Percentiles rank a stretch among this genome's conserved stretches.
Evolutionary conservation across 2,329 filamentous ascomycete species (phyloP).

Genomic region (Colletotrichum viniferum): DNA sequence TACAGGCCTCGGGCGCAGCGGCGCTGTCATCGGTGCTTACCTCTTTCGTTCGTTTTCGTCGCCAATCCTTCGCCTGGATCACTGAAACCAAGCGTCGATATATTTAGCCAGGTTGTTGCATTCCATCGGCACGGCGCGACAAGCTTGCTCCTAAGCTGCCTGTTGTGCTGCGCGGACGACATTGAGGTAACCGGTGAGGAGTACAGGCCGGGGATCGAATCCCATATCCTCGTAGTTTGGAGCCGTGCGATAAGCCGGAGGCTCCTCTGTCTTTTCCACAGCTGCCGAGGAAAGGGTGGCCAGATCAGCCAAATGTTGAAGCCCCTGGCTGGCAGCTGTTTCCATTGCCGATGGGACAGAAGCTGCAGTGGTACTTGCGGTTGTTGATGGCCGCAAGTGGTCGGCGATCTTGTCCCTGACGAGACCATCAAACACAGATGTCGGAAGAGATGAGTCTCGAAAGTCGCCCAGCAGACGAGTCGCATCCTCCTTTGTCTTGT

Average conservation of each 20-base stretch:
- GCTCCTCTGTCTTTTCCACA: slow-evolving; percentile 26
- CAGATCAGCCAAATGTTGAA: slow-evolving; percentile 66
- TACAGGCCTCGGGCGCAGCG: not conserved
- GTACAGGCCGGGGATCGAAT: slow-evolving; percentile 42
- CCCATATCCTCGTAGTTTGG: slow-evolving; percentile 45
- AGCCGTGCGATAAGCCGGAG: slow-evolving; percentile 23
- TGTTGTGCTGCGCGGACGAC: slow-evolving; percentile 16
- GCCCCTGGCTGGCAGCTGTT: slow-evolving; percentile 52
- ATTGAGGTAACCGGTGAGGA: slow-evolving; percentile 42
- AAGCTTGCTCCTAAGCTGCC: slow-evolving; percentile 8
- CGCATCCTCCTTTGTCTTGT: slow-evolving; percentile 62
- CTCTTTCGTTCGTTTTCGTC: not conserved
- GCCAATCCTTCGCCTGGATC: not conserved
- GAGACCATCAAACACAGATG: slow-evolving; percentile 58
- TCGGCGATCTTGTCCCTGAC: slow-evolving; percentile 58
- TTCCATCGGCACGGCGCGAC: not conserved
- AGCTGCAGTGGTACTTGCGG: slow-evolving; percentile 20
- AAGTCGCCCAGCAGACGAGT: slow-evolving; percentile 59
- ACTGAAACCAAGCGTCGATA: not conserved
- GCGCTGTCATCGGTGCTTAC: not conserved
- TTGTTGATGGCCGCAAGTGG: slow-evolving; percentile 32
- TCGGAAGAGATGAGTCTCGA: slow-evolving; percentile 49
- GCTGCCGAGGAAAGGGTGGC: slow-evolving; percentile 39
- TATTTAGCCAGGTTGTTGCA: not conserved
- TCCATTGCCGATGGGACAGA: slow-evolving; percentile 41